Conservation (phyloP, 2,329 filamentous ascomycete genomes). For the Whalleya microplaca region DNA sequence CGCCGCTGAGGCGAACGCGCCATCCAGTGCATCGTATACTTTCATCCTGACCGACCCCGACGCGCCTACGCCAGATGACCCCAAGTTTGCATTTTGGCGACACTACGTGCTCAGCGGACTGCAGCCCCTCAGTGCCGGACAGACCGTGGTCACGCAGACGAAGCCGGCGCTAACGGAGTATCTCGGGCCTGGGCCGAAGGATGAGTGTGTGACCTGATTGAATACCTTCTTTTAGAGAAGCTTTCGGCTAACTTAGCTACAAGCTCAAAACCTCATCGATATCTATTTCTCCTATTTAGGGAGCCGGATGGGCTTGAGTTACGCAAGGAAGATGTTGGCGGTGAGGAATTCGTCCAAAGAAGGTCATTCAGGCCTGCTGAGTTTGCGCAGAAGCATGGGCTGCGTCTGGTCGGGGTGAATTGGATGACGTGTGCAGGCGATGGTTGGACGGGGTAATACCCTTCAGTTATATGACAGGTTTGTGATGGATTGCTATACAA, state of each 20-base stretch:
- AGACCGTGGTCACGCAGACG: slow-evolving; percentile 22
- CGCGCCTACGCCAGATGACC: slow-evolving; percentile 58
- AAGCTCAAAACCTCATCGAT: slow-evolving; percentile 53
- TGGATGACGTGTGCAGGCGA: slow-evolving; percentile 53
- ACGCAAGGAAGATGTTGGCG: slow-evolving; percentile 47
- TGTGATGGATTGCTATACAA: no score
- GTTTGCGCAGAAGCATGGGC: slow-evolving; percentile 43
- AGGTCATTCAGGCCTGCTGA: slow-evolving; percentile 46
- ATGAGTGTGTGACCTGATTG: slow-evolving; percentile 43
- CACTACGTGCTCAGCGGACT: slow-evolving; percentile 55
- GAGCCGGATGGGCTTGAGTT: slow-evolving; percentile 43
- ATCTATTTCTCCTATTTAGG: slow-evolving; percentile 49
- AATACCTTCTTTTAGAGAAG: not conserved
- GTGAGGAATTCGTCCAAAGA: slow-evolving; percentile 50
- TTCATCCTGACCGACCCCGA: slow-evolving; percentile 58
- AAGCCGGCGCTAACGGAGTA: slow-evolving; percentile 44
- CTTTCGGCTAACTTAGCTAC: slow-evolving; percentile 10
- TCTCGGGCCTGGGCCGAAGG: slow-evolving; percentile 49
- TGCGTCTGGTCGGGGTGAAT: slow-evolving; percentile 46
- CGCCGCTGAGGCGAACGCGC: slow-evolving; percentile 37
- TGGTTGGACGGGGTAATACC: slow-evolving; percentile 40
- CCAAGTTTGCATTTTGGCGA: slow-evolving; percentile 58
- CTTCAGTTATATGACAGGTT: no score
- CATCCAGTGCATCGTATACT: slow-evolving; percentile 43
- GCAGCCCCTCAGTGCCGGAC: slow-evolving; percentile 33